Conservation (phyloP, 2,329 filamentous ascomycete species). For the Endoconidiophora laricicola region DNA sequence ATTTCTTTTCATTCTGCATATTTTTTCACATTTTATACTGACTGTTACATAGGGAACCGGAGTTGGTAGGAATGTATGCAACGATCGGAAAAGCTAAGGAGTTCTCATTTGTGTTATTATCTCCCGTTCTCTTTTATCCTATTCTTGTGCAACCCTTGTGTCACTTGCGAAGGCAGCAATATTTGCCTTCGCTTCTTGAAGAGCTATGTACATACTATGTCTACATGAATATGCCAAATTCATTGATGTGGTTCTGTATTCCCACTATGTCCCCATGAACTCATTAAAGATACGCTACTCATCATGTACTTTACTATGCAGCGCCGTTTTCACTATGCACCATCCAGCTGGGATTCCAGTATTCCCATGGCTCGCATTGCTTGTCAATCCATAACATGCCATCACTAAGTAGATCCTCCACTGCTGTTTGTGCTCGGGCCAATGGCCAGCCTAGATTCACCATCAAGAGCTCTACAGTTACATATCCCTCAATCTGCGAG, state of each 20-base stretch:
- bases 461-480: conserved; percentile 77
- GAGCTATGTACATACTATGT: background rate
- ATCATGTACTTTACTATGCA: background rate
- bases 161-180: background rate
- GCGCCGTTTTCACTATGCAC: conserved; percentile 19
- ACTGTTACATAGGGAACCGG: no score
- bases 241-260: background rate
- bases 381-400: conserved; percentile 89
- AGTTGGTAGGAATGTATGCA: no score
- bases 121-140: background rate
- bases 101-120: no score
- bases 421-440: conserved; percentile 69
- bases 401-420: conserved; percentile 77
- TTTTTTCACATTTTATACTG: background rate
- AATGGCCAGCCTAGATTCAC: conserved; percentile 74
- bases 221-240: background rate
- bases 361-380: conserved; percentile 67
- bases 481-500: conserved; percentile 75
- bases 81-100: no score
- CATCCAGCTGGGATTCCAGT: conserved; percentile 78
- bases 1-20: background rate
- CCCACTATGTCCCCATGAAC: background rate
- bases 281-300: background rate
- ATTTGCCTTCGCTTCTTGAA: background rate
- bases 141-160: no score